Base-by-base conservation (phyloP, 208 protist genomes). In the Acanthamoeba culbertsoni region DNA sequence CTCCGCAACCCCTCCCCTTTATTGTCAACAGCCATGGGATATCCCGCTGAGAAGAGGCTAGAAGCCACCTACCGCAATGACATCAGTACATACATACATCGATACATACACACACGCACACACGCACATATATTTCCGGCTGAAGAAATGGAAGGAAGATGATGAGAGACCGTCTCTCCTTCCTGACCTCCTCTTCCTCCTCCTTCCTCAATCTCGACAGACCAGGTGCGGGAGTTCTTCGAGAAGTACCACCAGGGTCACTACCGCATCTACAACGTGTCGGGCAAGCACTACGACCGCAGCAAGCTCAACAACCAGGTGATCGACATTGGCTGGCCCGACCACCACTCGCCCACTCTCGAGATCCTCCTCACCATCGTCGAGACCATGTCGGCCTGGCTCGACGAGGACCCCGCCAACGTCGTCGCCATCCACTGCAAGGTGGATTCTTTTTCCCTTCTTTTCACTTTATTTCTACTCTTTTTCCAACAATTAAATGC, bases 341-440 rank as follows among this genome's bases (percentile, higher is more conserved):
- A 79, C 42, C 68, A 79, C 42, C 68, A 79, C 68, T 79, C 68
- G 42, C 68, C 68, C 42, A 79, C 68, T 3, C 14, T 79, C 68
- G 68, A 79, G 68, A 79, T 79, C 45, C 68, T 79, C 42, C 42
- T 79, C 68, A 79, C 68, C 40, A 31, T 79, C 20, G 68, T 79
- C 37, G 68, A 79, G 68, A 79, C 48, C 68, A 79, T 79, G 68
- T 79, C 68, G 10, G 68, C 68, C 40, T 79, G 42, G 33, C 42
- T 79, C 33, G 68, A 79, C 42, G 26, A 79, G 68, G 68, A 79
- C 42, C 68, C 68, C 14, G 68, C 68, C 42, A 79, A 79, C 68
- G 68, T 79, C 37, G 68, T 79, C 42, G 68, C 68, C 68, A 79
- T 79, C 42, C 68, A 79, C 68, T 79, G 68, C 68, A 79, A 79